Evolutionary conservation across 2,329 filamentous ascomycete species (phyloP), one percentile per base, ranked within the genome.

Genomic region (Aaosphaeria arxii): DNA sequence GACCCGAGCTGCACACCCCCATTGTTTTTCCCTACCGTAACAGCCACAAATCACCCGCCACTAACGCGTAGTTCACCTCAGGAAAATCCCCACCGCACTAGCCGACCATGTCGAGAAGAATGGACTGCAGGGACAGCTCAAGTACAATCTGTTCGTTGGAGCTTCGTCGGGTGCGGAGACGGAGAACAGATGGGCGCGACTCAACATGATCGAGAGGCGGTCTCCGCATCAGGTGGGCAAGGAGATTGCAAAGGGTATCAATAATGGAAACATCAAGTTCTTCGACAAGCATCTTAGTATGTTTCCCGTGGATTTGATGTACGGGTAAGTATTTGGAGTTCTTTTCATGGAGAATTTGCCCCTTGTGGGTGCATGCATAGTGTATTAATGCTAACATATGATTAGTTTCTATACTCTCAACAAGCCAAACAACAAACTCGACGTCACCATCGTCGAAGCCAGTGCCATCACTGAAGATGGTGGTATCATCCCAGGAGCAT

Each of bases 221-320:
- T 82, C 83, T 58, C 90, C 90, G 47, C 90, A 95, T 74, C 90
- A 95, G 69, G 90, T 95, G 51, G 90, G 90, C 66, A 95, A 95
- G 77, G 81, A 88, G 50, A 95, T 95, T 56, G 83, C 90, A 51
- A 92, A 89, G 76, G 90, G 90, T 7, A 95, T 95, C 74, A 95
- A 95, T 71, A 84, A 86, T 59, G 90, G 90, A 40, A 80, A 86
- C 57, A 95, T 95, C 74, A 85, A 92, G 54, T 95, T 95, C 73
- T 95, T 95, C 67, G 90, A 95, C 71, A 95, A 95, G 76, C 90
- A 95, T 75, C 71, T 95, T 66, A 91, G 86, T 72, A 95, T 95
- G 90, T 95, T 95, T 69, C 90, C 90, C 4, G 81, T 86, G 36
- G 90, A 95, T 67, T 76, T 95, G 55, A 87, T 92, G 69, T 94